Base-by-base conservation (phyloP, 2,329 filamentous ascomycete genomes). In the Sphaerostilbella broomeana region DNA sequence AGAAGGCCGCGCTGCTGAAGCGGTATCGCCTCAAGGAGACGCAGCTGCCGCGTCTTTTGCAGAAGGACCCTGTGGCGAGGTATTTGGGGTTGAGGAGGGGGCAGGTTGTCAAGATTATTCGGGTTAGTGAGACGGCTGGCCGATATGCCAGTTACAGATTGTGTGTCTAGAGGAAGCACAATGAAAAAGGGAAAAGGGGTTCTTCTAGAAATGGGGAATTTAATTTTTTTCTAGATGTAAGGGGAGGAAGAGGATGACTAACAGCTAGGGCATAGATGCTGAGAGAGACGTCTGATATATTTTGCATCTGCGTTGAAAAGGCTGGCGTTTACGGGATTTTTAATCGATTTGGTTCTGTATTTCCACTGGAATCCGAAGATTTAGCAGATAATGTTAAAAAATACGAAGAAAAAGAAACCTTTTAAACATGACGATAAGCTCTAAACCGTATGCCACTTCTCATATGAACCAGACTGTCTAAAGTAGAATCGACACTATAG, bases 101-200 rank as follows among this genome's bases (percentile, higher is more conserved):
- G 4, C 86, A 95, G 65, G 89, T 98, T 3, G 92, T 98, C 56
- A 98, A 98, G 77, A 98, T 98, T 55, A 95, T 98, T 55, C 75
- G 92, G 50, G 89, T 84, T 62, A 89, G 83, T 58, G 92, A 97
- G 72, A 98, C 92, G 40, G 92, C 92, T 11, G 92, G 92, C 46
- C 76, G 92, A 38, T 98, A 98, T 66, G 92, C 92, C 34, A 95
- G 87, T 76, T 98, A 98, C 66, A 73, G 90, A 53, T 58, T 81
- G 40, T 81, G 77, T 50, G 77, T 81, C 51, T 82, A 63, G 38
- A 22, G 13, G 6, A 5, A 20, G 8, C 12, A 24, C 22, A 12
- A 12, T 33, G 17, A 15, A 27, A 11, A 19, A 36, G 21, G 11
- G 22, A 38, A 21, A 29, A 17, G 26, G 24, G 9, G n/a, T 15